Percentiles rank a stretch among this genome's conserved stretches.
Evolutionary conservation across 352 stramenopile species (phyloP).

Genomic region (Phytophthora pinifolia): DNA sequence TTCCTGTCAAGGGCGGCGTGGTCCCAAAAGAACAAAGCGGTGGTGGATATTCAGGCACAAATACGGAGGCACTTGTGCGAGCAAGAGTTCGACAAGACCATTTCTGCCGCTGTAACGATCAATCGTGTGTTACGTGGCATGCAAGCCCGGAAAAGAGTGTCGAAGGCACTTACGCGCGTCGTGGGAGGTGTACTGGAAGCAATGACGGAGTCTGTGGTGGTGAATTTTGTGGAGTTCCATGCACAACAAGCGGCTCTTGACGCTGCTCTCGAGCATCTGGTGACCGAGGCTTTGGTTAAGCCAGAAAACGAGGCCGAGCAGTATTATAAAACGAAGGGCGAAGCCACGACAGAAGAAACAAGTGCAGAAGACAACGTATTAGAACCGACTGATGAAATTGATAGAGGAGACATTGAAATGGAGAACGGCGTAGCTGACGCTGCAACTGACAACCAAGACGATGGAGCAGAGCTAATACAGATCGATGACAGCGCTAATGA

Average conservation of each 20-base stretch:
- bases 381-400: not conserved
- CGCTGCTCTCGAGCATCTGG: conserved; percentile 4
- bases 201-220: conserved; percentile 8
- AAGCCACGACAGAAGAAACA: not conserved
- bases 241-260: conserved; percentile 4
- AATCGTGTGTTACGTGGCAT: conserved; percentile 40
- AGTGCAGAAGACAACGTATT: not conserved
- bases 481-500: conserved; percentile 2
- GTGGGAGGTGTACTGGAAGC: conserved; percentile 6
- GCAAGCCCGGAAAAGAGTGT: conserved; percentile 17
- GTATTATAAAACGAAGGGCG: not conserved
- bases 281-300: not conserved
- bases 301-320: not conserved
- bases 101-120: conserved; percentile 25
- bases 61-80: conserved; percentile 23
- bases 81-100: conserved; percentile 14
- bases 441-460: not conserved
- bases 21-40: conserved; percentile 19
- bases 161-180: conserved; percentile 5
- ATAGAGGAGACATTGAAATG: not conserved
- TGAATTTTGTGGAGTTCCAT: not conserved
- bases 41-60: conserved; percentile 33
- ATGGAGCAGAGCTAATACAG: not conserved
- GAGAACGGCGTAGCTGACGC: not conserved
- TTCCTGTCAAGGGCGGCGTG: conserved; percentile 18